These are phyloP conservation scores for Pseudopithomyces maydicus DNA, from an alignment of 2,329 filamentous ascomycete species.

Conservation along the genomic window DNA sequence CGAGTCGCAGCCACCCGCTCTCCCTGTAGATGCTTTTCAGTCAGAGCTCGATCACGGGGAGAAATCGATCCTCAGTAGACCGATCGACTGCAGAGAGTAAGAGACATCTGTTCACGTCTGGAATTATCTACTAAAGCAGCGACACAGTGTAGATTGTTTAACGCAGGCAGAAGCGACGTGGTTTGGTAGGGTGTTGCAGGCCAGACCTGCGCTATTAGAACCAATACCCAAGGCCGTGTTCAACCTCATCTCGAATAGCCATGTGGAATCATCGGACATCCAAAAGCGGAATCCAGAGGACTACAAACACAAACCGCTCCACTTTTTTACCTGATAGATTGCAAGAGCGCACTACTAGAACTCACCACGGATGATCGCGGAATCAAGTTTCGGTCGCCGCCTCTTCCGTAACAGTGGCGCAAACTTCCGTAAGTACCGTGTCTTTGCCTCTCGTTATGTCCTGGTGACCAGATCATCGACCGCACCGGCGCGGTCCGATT, in stretches of 20 bases:
- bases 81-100: neutral
- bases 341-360: neutral
- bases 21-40: neutral
- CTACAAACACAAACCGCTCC: neutral
- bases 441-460: too few relatives aligned
- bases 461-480: too few relatives aligned
- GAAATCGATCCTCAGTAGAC: neutral
- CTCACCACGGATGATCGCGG: neutral
- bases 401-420: too few relatives aligned
- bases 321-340: neutral
- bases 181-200: neutral
- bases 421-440: too few relatives aligned
- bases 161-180: neutral
- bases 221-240: neutral
- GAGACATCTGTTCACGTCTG: neutral
- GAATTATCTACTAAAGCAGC: neutral
- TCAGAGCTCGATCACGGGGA: neutral
- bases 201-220: neutral
- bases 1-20: neutral
- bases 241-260: constrained; percentile 11
- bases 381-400: too few relatives aligned
- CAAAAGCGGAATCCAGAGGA: neutral
- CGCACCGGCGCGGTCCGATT: neutral
- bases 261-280: neutral
- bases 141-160: neutral